Evolutionary conservation across 176 grass and related monocot genomes (phyloP).

Genomic region (Oryza brachyantha): DNA sequence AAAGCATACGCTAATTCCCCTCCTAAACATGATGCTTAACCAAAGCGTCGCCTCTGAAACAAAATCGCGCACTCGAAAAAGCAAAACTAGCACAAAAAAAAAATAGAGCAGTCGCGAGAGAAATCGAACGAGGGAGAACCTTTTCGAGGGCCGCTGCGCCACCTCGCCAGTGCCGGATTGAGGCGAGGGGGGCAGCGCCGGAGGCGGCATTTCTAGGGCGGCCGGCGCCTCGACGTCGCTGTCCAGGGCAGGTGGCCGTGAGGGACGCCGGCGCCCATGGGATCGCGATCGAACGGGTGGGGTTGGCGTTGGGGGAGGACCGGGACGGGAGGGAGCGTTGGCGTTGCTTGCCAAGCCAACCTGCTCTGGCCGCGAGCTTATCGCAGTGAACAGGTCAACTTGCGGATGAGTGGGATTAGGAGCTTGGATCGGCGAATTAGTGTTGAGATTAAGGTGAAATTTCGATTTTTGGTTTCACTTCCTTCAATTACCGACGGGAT

Average conservation of each 20-base stretch:
- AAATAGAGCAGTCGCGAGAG: not conserved
- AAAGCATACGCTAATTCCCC: conserved; percentile 3
- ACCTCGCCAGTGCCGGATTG: conserved; percentile 16
- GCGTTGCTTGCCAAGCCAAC: conserved; percentile 14
- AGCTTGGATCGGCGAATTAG: no score
- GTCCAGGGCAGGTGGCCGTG: not conserved
- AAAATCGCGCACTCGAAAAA: not conserved
- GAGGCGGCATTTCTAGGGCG: conserved; percentile 28
- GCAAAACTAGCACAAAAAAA: not conserved
- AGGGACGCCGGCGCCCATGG: not conserved
- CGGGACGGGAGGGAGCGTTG: not conserved
- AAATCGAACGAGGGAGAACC: not conserved
- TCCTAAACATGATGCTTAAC: not conserved
- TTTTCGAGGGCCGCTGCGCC: not conserved
- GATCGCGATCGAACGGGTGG: conserved; percentile 49
- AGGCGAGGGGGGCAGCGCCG: not conserved
- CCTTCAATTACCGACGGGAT: no score
- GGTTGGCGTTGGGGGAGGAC: not conserved
- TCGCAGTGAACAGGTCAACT: conserved; percentile 20
- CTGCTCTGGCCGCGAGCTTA: conserved; percentile 20
- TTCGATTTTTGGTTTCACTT: no score
- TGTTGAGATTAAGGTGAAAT: no score
- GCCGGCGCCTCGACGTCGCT: conserved; percentile 15
- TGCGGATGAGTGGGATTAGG: not conserved
- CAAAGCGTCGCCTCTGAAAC: conserved; percentile 1